Evolutionary conservation across 306 rosid species (phyloP).

Genomic region (Abrus pulchellus): DNA sequence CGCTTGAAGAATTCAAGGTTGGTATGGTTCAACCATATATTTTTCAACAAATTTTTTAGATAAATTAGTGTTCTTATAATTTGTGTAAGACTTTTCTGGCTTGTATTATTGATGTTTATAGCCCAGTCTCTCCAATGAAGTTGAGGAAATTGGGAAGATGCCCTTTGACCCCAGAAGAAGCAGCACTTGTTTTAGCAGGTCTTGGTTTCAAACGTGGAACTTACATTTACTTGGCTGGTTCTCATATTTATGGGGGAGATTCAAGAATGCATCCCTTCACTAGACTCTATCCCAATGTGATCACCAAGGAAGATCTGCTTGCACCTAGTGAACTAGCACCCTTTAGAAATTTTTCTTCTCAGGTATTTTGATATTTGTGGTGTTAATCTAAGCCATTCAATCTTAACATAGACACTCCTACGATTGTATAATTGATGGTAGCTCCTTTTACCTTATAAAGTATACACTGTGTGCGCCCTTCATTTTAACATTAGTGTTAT

Average conservation of each 20-base stretch:
- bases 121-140: slow-evolving; percentile 64
- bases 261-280: slow-evolving; percentile 80
- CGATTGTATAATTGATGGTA: too few relatives aligned
- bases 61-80: background rate
- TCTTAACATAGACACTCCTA: too few relatives aligned
- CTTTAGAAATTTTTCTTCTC: slow-evolving; percentile 86
- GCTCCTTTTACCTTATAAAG: too few relatives aligned
- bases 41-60: slow-evolving; percentile 9
- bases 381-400: too few relatives aligned
- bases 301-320: slow-evolving; percentile 88
- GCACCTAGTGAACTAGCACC: slow-evolving; percentile 80
- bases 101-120: slow-evolving; percentile 37
- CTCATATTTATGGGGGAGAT: slow-evolving; percentile 81
- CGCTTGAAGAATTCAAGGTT: slow-evolving; percentile 87
- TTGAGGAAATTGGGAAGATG: slow-evolving; percentile 89
- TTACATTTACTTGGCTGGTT: slow-evolving; percentile 88
- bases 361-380: slow-evolving; percentile 55
- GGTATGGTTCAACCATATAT: slow-evolving; percentile 8
- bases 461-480: too few relatives aligned
- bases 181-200: slow-evolving; percentile 91
- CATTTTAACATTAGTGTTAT: background rate
- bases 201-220: slow-evolving; percentile 77
- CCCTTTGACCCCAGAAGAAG: slow-evolving; percentile 98
- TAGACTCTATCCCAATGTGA: slow-evolving; percentile 81
- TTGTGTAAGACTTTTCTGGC: slow-evolving; percentile 31